These are phyloP conservation scores for Tuber umbilicatum DNA, from an alignment of 495 filamentous ascomycete species.

Conservation along the genomic window DNA sequence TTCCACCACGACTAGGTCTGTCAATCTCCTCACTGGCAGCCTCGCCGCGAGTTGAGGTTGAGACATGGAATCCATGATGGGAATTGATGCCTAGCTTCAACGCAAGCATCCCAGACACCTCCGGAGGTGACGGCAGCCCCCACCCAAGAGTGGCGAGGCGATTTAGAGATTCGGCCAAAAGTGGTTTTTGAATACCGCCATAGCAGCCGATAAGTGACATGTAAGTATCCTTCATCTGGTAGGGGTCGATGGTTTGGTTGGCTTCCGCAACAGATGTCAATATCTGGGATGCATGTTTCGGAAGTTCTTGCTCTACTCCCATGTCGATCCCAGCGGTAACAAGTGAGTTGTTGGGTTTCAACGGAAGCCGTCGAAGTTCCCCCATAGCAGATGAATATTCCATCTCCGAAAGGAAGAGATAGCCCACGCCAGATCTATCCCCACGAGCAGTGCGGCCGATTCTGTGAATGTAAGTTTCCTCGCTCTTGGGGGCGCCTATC, in stretches of 20 bases:
- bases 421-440: constrained; percentile 72
- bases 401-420: constrained; percentile 58
- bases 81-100: constrained; percentile 47
- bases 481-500: constrained; percentile 60
- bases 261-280: constrained; percentile 44
- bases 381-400: constrained; percentile 51
- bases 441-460: constrained; percentile 69
- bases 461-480: constrained; percentile 83
- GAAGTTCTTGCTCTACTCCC: constrained; percentile 45
- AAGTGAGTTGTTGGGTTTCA: constrained; percentile 55
- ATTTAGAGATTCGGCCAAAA: constrained; percentile 55
- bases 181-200: constrained; percentile 38
- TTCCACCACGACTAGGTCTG: background rate
- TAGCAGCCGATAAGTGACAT: constrained; percentile 48
- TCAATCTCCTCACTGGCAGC: background rate
- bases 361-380: constrained; percentile 58
- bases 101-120: constrained; percentile 46
- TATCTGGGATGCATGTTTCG: constrained; percentile 42
- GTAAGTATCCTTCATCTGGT: constrained; percentile 51
- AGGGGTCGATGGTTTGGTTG: constrained; percentile 42
- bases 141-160: constrained; percentile 56
- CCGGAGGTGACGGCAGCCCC: constrained; percentile 55
- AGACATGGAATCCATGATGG: constrained; percentile 48
- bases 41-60: background rate
- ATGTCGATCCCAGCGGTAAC: constrained; percentile 51